Evolutionary conservation across 768 basidiomycete genomes (phyloP), one percentile per base, ranked within the genome.

Genomic region (Sistotremastrum suecicum): DNA sequence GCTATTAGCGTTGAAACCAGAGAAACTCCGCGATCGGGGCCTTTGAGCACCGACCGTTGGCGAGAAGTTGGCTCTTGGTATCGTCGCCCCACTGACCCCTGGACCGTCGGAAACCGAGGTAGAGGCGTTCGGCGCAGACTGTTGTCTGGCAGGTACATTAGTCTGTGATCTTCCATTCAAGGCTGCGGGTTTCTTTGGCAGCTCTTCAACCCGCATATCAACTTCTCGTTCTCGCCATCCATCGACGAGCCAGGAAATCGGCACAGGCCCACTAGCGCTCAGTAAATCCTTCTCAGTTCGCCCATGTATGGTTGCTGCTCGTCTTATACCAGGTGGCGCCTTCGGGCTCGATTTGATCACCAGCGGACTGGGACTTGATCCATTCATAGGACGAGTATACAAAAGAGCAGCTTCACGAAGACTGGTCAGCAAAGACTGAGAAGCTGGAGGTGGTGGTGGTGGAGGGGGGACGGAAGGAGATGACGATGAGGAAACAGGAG

Each of bases 1-100:
- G 20, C 20, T 20, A 20, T 20, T 35, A 35, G 43, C 64, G 43
- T 75, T 72, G 59, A 85, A 80, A 3, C 75, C 80, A 6, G 83
- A 86, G 56, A 88, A 88, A 20, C 82, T 85, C 42, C 83, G 60
- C 4, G 85, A 86, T 4, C 73, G 62, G 9, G 71, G 74, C 5
- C 85, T 63, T 6, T 64, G 53, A 3, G 66, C 66, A 5, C 68
- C 65, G 6, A 64, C 66, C 46, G 70, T 69, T 0, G 84, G 82
- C 47, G 75, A 67, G 54, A 86, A 84, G 41, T 80, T 78, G 0
- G 79, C 66, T 9, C 80, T 60, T 0, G 73, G 78, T 30, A 82
- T 48, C 34, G 45, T 39, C 42, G 37, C 37, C 48, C 11, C 10
- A 6, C 9, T 44, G 11, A 43, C 32, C 8, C 37, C 12, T 41